phyloP scores from a whole-genome alignment of 2,329 filamentous ascomycete genomes.

The Aureobasidium pullulans region DNA sequence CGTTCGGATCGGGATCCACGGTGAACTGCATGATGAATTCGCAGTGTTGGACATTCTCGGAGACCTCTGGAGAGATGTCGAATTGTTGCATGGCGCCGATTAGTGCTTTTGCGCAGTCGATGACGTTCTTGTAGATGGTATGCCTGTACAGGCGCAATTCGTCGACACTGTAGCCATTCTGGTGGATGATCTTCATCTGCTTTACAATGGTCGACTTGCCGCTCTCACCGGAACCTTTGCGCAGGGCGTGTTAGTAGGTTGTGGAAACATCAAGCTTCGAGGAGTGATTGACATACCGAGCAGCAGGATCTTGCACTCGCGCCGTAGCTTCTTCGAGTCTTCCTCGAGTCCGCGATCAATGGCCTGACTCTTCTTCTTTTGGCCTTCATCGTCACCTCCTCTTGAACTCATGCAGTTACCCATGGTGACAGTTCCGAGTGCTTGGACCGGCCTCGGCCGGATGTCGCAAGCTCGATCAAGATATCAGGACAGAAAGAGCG shows the following conservation, averaged over 20 bases:
- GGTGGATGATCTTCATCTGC: conserved; percentile 99
- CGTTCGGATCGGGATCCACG: conserved; percentile 83
- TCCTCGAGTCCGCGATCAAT: conserved; percentile 93
- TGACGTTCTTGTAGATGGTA: conserved; percentile 95
- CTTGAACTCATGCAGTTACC: conserved; percentile 90
- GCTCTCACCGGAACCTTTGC: conserved; percentile 85
- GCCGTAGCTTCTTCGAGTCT: conserved; percentile 81
- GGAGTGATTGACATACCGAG: conserved; percentile 57
- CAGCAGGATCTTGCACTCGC: conserved; percentile 98
- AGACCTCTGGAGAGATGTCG: conserved; percentile 67
- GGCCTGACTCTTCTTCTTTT: conserved; percentile 92
- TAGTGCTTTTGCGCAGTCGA: conserved; percentile 92
- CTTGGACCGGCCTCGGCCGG: conserved; percentile 13
- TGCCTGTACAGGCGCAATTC: conserved; percentile 90
- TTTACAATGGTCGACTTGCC: conserved; percentile 99
- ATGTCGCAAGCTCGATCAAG: conserved; percentile 14
- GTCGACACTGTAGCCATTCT: conserved; percentile 92
- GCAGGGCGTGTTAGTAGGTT: conserved; percentile 16
- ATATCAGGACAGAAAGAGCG: background rate
- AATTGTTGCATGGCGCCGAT: conserved; percentile 90
- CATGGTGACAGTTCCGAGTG: conserved; percentile 48
- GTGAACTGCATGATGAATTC: conserved; percentile 81
- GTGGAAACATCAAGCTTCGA: background rate
- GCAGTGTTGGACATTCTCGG: conserved; percentile 65
- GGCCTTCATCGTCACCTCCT: conserved; percentile 76